Percentiles rank a stretch among this genome's conserved stretches.
phyloP scores from a whole-genome alignment of 1,139 yeast species.

The Suhomyces kunorum region DNA sequence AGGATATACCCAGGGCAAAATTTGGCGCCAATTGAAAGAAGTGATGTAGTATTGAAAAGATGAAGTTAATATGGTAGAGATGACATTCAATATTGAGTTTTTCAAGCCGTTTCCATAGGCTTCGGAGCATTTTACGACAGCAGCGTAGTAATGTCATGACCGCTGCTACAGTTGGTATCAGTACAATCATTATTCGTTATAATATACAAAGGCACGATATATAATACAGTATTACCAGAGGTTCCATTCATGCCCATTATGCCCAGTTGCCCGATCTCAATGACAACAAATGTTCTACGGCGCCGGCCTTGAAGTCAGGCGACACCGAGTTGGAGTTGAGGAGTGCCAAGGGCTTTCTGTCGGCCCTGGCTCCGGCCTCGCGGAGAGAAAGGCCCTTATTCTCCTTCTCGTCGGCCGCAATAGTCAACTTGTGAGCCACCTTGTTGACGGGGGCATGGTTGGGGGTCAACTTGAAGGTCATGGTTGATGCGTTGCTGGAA shows the following conservation, averaged over 20 bases:
- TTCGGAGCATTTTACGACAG: too few species aligned
- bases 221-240: conserved; percentile 4
- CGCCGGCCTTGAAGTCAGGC: conserved; percentile 22
- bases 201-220: conserved; percentile 2
- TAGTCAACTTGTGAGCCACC: conserved; percentile 13
- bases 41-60: too few species aligned
- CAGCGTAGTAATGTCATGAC: too few species aligned
- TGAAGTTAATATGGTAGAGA: background rate
- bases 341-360: conserved; percentile 19
- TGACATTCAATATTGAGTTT: background rate
- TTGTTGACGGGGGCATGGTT: conserved; percentile 15
- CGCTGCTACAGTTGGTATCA: too few species aligned
- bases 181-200: conserved; percentile 3
- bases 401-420: conserved; percentile 15
- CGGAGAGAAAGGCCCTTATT: conserved; percentile 4
- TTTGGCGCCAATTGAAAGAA: too few species aligned
- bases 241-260: conserved; percentile 10
- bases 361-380: conserved; percentile 1
- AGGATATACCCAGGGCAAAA: too few species aligned
- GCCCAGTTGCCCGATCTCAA: conserved; percentile 45
- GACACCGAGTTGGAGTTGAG: conserved; percentile 15
- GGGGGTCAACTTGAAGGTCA: conserved; percentile 47
- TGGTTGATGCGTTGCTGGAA: conserved; percentile 34
- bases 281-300: conserved; percentile 45
- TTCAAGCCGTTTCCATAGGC: too few species aligned